Evolutionary conservation across 257 asterid species (phyloP).

Genomic region (Solanum peruvianum): DNA sequence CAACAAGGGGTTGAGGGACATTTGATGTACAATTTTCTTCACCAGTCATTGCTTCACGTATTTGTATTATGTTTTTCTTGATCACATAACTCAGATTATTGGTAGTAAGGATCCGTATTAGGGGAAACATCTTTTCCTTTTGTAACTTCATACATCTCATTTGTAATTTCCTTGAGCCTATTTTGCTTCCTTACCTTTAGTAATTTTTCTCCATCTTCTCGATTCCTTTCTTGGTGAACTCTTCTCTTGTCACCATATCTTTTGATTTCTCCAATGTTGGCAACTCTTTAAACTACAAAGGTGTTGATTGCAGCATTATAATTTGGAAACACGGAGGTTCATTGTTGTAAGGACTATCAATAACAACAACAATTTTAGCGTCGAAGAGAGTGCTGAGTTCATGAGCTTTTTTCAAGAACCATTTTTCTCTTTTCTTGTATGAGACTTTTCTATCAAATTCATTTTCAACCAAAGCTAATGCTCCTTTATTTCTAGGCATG

Average conservation of each 20-base stretch:
- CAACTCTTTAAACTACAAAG: not conserved
- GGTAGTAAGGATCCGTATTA: not conserved
- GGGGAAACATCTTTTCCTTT: not conserved
- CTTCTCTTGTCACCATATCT: not conserved
- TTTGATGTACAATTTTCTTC: no score
- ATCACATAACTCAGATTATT: no score
- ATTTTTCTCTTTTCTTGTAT: not conserved
- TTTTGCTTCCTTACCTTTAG: not conserved
- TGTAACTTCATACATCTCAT: not conserved
- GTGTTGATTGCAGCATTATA: not conserved
- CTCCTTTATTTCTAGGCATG: not conserved
- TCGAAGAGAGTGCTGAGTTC: not conserved
- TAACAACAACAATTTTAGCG: no score
- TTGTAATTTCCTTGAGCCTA: not conserved
- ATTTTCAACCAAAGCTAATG: no score
- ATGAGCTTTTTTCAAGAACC: not conserved
- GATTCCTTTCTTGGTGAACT: not conserved
- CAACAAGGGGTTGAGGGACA: not conserved
- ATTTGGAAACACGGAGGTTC: not conserved
- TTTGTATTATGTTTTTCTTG: not conserved
- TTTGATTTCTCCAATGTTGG: not conserved
- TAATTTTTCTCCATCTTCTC: no score
- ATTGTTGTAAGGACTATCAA: not conserved
- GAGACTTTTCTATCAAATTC: not conserved
- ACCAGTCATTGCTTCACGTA: not conserved